Evolutionary conservation across 139 green algal species (phyloP).

Genomic region (Picochlorum sp.): DNA sequence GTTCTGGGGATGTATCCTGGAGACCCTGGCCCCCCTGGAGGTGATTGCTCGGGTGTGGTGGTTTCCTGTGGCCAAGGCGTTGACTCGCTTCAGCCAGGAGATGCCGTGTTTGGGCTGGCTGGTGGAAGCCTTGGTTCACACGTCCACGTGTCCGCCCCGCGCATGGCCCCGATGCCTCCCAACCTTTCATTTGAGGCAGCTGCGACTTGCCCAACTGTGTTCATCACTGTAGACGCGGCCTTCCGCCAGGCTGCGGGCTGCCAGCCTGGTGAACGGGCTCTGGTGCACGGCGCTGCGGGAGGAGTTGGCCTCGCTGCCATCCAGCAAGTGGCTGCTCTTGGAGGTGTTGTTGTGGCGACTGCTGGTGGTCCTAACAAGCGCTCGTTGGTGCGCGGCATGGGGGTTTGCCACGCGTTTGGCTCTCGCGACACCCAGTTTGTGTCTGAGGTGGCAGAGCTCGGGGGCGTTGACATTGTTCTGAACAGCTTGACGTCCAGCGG

Average conservation of each 20-base stretch:
- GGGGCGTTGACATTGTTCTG: too few relatives aligned
- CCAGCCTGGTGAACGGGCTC: too few relatives aligned
- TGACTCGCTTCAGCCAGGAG: conserved; percentile 2
- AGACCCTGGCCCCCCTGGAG: conserved; percentile 35
- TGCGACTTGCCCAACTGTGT: conserved; percentile 69
- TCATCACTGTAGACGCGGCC: conserved; percentile 62
- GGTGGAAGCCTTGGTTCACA: conserved; percentile 60
- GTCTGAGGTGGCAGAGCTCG: too few relatives aligned
- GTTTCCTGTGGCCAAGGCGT: conserved; percentile 16
- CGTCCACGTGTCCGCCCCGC: conserved; percentile 42
- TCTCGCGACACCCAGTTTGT: conserved; percentile 42
- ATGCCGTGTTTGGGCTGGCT: conserved; percentile 72
- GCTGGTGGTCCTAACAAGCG: conserved; percentile 47
- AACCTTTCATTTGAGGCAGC: conserved; percentile 59
- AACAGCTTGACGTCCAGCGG: too few relatives aligned
- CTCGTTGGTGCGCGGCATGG: conserved; percentile 43
- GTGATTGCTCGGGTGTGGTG: conserved; percentile 50
- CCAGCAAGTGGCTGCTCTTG: too few relatives aligned
- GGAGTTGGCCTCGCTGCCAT: too few relatives aligned
- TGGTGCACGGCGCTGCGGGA: too few relatives aligned
- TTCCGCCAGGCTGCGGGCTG: conserved; percentile 15
- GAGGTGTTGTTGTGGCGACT: too few relatives aligned
- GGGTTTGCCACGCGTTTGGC: conserved; percentile 24
- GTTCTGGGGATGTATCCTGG: conserved; percentile 59
- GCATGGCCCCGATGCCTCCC: conserved; percentile 54